These are phyloP conservation scores for Neospermospora avenae DNA, from an alignment of 2,329 filamentous ascomycete genomes.

Conservation along the genomic window DNA sequence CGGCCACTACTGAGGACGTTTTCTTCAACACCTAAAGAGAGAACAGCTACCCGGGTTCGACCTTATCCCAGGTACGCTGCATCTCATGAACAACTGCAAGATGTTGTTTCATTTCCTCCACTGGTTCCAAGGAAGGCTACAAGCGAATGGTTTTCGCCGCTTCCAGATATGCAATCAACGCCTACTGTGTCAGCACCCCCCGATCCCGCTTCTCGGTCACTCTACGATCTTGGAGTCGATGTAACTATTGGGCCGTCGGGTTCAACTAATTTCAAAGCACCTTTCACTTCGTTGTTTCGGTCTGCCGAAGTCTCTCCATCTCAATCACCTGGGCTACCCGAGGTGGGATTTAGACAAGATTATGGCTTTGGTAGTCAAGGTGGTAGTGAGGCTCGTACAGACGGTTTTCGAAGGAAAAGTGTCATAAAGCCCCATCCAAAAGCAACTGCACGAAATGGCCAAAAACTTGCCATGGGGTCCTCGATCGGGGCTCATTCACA, in stretches of 20 bases:
- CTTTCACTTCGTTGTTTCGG: neutral
- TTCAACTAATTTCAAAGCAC: constrained; percentile 4
- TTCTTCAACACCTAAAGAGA: constrained; percentile 6
- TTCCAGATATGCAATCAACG: constrained; percentile 23
- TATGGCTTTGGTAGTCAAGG: neutral
- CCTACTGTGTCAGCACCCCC: neutral
- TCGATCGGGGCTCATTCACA: constrained; percentile 19
- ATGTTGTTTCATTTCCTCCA: constrained; percentile 30
- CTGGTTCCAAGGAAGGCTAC: constrained; percentile 26
- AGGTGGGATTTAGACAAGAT: neutral
- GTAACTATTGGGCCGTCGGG: constrained; percentile 13
- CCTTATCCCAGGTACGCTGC: constrained; percentile 8
- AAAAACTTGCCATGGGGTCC: constrained; percentile 17
- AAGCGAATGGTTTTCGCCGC: constrained; percentile 29
- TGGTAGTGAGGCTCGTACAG: neutral
- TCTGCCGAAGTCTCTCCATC: constrained; percentile 3
- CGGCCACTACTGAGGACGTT: neutral
- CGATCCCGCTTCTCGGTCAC: constrained; percentile 9
- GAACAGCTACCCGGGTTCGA: neutral
- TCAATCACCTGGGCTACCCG: neutral
- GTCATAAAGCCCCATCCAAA: constrained; percentile 20
- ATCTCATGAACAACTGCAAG: constrained; percentile 13
- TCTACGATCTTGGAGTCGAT: constrained; percentile 27
- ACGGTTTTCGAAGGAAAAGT: constrained; percentile 14
- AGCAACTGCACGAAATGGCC: constrained; percentile 18